Percentiles rank a stretch among this genome's conserved stretches.
These are phyloP conservation scores for Amaranthus hypochondriacus DNA, from an alignment of 148 eudicot species.

Conservation along the genomic window DNA sequence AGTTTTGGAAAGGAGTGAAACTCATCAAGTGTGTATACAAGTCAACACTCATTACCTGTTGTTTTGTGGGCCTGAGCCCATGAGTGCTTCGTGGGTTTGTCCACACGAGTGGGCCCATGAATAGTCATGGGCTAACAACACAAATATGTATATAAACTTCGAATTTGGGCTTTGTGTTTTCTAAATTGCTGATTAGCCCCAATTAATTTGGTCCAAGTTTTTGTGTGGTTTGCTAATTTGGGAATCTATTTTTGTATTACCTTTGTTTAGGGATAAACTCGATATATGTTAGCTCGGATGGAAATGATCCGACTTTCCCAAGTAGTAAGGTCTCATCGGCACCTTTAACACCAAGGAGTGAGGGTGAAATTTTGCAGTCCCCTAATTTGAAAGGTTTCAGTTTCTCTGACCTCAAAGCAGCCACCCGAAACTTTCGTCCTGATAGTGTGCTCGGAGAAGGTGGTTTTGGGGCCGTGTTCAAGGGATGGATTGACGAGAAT, in stretches of 20 bases:
- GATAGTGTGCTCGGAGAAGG: conserved; percentile 92
- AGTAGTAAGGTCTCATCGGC: conserved; percentile 56
- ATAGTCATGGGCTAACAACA: background rate
- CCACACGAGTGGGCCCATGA: no score
- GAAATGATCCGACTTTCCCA: conserved; percentile 35
- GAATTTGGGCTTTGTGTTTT: background rate
- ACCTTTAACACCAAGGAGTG: conserved; percentile 71
- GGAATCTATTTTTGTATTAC: background rate
- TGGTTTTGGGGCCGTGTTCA: conserved; percentile 88
- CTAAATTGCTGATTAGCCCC: background rate
- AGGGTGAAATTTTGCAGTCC: conserved; percentile 79
- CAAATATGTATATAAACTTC: background rate
- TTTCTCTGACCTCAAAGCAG: conserved; percentile 58
- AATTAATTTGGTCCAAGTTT: background rate
- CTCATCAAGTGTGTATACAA: no score
- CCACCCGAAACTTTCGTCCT: conserved; percentile 85
- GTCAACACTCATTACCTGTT: no score
- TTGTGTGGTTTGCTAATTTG: background rate
- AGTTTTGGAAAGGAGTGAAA: no score
- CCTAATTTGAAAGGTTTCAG: conserved; percentile 67
- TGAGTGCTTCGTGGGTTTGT: no score
- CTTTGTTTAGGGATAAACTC: conserved; percentile 49
- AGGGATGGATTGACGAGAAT: conserved; percentile 88
- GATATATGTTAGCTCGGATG: conserved; percentile 41
- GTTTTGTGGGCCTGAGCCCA: no score